Percentiles rank a stretch among this genome's conserved stretches.
phyloP scores from a whole-genome alignment of 805 yeast genomes.

The Priceomyces carsonii region DNA sequence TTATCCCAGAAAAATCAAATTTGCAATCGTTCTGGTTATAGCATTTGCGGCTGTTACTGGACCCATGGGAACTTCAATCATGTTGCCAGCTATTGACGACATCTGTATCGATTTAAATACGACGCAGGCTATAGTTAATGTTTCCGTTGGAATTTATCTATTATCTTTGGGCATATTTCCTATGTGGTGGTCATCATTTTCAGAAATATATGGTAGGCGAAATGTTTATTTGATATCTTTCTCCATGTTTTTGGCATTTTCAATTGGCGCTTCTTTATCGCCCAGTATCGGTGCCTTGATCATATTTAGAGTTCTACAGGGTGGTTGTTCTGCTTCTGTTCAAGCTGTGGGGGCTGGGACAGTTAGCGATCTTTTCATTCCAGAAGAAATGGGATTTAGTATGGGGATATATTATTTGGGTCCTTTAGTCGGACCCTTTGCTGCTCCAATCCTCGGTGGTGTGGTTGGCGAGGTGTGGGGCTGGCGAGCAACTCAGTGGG shows the following conservation, averaged over 20 bases:
- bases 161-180: slow-evolving; percentile 78
- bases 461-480: slow-evolving; percentile 70
- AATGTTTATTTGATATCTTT: slow-evolving; percentile 72
- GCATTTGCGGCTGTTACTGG: slow-evolving; percentile 79
- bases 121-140: slow-evolving; percentile 59
- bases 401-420: slow-evolving; percentile 83
- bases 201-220: slow-evolving; percentile 76
- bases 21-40: slow-evolving; percentile 58
- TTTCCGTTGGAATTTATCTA: slow-evolving; percentile 78
- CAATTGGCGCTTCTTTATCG: slow-evolving; percentile 70
- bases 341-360: slow-evolving; percentile 93
- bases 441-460: slow-evolving; percentile 81
- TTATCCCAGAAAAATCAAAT: slow-evolving; percentile 52
- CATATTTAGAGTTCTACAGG: slow-evolving; percentile 67
- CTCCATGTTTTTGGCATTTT: slow-evolving; percentile 59
- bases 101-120: slow-evolving; percentile 58
- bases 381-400: slow-evolving; percentile 71
- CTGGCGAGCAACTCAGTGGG: slow-evolving; percentile 91
- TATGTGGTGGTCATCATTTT: slow-evolving; percentile 83
- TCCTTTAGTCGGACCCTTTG: slow-evolving; percentile 75
- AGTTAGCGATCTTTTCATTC: slow-evolving; percentile 68
- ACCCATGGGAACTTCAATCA: slow-evolving; percentile 86
- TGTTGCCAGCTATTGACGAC: slow-evolving; percentile 73
- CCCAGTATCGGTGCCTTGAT: slow-evolving; percentile 63
- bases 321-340: slow-evolving; percentile 83